Base-by-base conservation (phyloP, 1,139 yeast genomes). In the Hyphopichia khmerensis region DNA sequence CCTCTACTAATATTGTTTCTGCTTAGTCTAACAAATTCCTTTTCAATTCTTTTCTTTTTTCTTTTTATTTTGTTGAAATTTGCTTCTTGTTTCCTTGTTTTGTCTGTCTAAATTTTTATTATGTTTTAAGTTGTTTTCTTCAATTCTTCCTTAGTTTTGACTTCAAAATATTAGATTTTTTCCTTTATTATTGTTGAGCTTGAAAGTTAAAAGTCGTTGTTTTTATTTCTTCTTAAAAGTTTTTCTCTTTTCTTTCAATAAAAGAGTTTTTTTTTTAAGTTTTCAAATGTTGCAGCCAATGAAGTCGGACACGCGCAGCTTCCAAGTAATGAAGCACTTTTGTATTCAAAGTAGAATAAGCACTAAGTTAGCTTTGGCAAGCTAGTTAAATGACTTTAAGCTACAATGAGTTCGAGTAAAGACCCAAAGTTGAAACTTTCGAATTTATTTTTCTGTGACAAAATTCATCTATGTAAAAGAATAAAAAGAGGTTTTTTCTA, bases 1-100 rank as follows among this genome's bases (percentile, higher is more conserved):
- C 43, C 13, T 42, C 39, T 3, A 33, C 41, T n/a, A 40, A 48
- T 21, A 43, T 51, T 26, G 46, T 34, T 18, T 2, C 33, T 29
- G 37, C 32, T 21, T 39, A 26, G n/a, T 17, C n/a, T 10, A 11
- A 16, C 3, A 4, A 29, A 8, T 17, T 14, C n/a, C n/a, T n/a
- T n/a, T n/a, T n/a, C n/a, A 5, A 14, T 4, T 29, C 10, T 13
- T 5, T 29, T 4, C 32, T 29, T 29, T 29, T 29, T 14, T 3
- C 4, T 15, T 29, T 29, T 29, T 15, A 17, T 29, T 29, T 29
- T 14, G n/a, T n/a, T n/a, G n/a, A n/a, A n/a, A n/a, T 10, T 13
- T 16, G 24, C 19, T 17, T 18, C 10, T n/a, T 18, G 10, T 21
- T 34, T 17, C 14, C 14, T 6, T 27, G 15, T 14, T 15, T n/a